Evolutionary conservation across 768 basidiomycete genomes (phyloP).

Genomic region (Nidula microcarpa): DNA sequence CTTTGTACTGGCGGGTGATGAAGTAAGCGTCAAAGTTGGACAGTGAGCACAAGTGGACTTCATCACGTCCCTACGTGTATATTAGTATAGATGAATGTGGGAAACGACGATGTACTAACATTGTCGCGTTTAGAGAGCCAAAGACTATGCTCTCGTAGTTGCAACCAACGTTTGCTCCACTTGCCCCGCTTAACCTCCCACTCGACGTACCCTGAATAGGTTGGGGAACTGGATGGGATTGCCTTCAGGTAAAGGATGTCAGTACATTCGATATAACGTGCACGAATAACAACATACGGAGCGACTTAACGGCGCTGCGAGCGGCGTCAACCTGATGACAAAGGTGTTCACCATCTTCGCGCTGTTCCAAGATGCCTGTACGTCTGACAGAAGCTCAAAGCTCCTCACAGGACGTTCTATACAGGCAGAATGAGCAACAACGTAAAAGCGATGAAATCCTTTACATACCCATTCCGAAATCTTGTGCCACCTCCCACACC

Average conservation of each 20-base stretch:
- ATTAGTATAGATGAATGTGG: slow-evolving; percentile 5
- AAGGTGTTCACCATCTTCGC: slow-evolving; percentile 79
- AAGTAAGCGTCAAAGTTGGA: slow-evolving; percentile 88
- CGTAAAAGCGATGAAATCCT: background rate
- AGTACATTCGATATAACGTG: slow-evolving; percentile 4
- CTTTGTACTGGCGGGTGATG: slow-evolving; percentile 71
- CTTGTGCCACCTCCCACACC: slow-evolving; percentile 85
- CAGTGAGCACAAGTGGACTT: slow-evolving; percentile 75
- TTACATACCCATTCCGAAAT: slow-evolving; percentile 85
- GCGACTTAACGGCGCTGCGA: slow-evolving; percentile 57
- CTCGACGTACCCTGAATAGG: slow-evolving; percentile 67
- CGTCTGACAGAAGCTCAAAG: slow-evolving; percentile 79
- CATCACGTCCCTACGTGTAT: slow-evolving; percentile 72
- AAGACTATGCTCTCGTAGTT: slow-evolving; percentile 80
- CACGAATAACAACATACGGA: slow-evolving; percentile 38
- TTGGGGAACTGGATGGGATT: slow-evolving; percentile 42
- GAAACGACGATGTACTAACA: slow-evolving; percentile 37
- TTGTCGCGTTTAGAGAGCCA: slow-evolving; percentile 89
- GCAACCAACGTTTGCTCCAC: slow-evolving; percentile 92
- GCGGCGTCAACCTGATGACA: slow-evolving; percentile 69
- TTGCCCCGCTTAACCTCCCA: slow-evolving; percentile 91
- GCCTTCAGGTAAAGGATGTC: slow-evolving; percentile 17
- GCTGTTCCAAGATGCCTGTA: slow-evolving; percentile 86
- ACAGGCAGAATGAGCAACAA: slow-evolving; percentile 6
- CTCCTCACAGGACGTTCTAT: slow-evolving; percentile 86